Conservation (phyloP, 148 eudicot genomes). For the Chenopodium formosanum region DNA sequence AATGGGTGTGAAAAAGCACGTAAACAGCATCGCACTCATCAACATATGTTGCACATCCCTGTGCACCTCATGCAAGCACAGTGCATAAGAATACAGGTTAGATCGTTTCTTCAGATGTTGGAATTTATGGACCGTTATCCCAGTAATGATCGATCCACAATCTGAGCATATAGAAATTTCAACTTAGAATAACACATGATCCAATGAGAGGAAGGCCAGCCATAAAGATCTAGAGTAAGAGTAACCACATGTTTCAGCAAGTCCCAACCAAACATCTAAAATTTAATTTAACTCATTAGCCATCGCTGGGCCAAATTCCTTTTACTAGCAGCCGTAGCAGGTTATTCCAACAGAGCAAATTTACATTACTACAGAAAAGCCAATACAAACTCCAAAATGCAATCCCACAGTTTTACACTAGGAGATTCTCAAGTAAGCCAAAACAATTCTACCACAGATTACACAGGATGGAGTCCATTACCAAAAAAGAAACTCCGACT, state of each 20-base stretch:
- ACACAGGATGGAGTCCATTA: conserved; percentile 16
- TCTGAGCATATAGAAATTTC: neutral
- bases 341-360: neutral
- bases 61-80: no score
- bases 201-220: neutral
- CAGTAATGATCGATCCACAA: neutral
- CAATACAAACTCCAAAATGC: conserved; percentile 2
- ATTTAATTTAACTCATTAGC: neutral
- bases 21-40: no score
- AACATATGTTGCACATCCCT: no score
- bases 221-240: neutral
- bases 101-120: neutral
- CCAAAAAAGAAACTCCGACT: neutral
- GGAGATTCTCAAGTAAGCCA: neutral
- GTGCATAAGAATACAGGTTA: neutral
- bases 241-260: neutral
- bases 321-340: no score
- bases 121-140: neutral
- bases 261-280: neutral
- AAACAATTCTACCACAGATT: conserved; percentile 1
- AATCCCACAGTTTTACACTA: conserved; percentile 4
- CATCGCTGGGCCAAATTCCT: neutral
- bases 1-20: no score
- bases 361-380: neutral
- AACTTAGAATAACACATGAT: neutral